A percentile compares a stretch with the other conserved stretches of the same genome.
phyloP scores from a whole-genome alignment of 1,284 basidiomycete genomes.

The Ceratobasidium sp. region DNA sequence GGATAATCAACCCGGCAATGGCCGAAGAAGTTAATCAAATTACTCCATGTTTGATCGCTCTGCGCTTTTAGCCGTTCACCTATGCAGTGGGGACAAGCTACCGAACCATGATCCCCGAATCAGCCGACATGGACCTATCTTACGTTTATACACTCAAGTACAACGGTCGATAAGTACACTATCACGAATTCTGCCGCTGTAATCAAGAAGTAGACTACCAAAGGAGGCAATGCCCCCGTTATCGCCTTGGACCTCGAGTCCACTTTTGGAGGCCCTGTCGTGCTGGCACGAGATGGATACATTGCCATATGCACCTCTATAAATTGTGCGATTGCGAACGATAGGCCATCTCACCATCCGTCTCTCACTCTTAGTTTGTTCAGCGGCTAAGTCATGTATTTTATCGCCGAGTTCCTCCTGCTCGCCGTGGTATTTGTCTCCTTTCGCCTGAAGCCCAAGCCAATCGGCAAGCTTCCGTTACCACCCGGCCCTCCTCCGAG shows the following conservation, averaged over 20 bases:
- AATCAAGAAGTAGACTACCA: background rate
- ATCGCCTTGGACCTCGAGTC: background rate
- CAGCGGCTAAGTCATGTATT: background rate
- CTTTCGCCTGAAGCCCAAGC: background rate
- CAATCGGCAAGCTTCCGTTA: background rate
- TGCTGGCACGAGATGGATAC: too few relatives aligned
- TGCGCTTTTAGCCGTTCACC: too few relatives aligned
- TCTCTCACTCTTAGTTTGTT: background rate
- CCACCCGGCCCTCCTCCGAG: constrained; percentile 29
- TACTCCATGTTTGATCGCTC: background rate
- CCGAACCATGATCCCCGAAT: constrained; percentile 1
- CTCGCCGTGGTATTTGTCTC: background rate
- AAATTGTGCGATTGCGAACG: background rate
- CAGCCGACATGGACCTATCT: background rate
- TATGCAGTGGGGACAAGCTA: constrained; percentile 6
- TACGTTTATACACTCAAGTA: too few relatives aligned
- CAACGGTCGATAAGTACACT: too few relatives aligned
- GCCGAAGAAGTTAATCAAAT: background rate
- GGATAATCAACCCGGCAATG: too few relatives aligned
- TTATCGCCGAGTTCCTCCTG: background rate
- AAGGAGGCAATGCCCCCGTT: background rate
- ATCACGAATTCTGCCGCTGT: too few relatives aligned
- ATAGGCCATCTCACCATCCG: background rate
- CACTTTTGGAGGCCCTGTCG: background rate
- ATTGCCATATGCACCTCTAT: background rate